Base-by-base conservation (phyloP, 768 basidiomycete species). In the Boletus fagicola region DNA sequence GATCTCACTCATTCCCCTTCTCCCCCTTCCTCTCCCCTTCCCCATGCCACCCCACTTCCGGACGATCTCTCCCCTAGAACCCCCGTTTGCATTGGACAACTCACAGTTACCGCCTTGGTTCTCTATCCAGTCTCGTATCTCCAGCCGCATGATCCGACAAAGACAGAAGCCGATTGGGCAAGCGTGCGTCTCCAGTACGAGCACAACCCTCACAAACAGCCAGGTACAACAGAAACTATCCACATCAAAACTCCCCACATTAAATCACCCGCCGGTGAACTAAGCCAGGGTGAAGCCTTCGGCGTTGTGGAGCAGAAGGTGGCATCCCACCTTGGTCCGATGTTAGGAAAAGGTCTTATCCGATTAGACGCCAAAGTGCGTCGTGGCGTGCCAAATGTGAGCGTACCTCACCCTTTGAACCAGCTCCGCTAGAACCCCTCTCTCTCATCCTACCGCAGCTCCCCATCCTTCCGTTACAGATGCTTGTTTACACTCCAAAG, bases 401-500 rank as follows among this genome's bases (percentile, higher is more conserved):
- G 84, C 72, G 47, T 57, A 61, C 52, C 56, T 50, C 59, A 53
- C 52, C 59, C 56, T 62, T 62, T 64, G 40, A 62, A 51, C 24
- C 49, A 28, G 54, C 49, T 18, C 15, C 49, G 31, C 56, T 64
- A 49, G 53, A 62, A 54, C 62, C 53, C 51, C 33, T 56, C 66
- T 60, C 59, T 64, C 56, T 59, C 53, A 59, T 58, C 28, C 51
- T 59, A 39, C 40, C 53, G 13, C 49, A 95, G 92, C 79, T 90
- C 51, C 89, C 90, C 48, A 90, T 94, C 53, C 78, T 96, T 45
- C 84, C 87, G 22, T 78, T 98, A 18, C 88, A 89, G 67, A 82
- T 97, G 72, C 83, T 97, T 39, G 85, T 98, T 31, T 96, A 90
- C 73, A 96, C 96, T 6, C 92, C 93, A 5, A 97, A 96, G 71